phyloP scores from a whole-genome alignment of 2,329 filamentous ascomycete genomes.

The Talaromyces sp. region DNA sequence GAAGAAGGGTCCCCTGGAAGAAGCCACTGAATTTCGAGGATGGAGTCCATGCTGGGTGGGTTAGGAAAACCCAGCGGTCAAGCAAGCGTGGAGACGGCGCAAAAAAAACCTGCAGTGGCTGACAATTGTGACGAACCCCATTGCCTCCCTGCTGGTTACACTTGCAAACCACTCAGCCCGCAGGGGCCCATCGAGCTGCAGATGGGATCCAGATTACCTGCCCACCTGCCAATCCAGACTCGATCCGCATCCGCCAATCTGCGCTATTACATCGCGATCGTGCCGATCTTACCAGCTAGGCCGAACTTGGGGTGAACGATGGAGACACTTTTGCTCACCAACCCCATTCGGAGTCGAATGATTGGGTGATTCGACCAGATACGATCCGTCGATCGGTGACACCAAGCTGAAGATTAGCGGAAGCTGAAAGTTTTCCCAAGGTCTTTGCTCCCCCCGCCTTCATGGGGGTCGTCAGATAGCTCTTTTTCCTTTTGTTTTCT shows the following conservation, averaged over 20 bases:
- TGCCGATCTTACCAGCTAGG: constrained; percentile 26
- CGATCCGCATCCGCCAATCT: constrained; percentile 24
- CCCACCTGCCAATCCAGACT: constrained; percentile 16
- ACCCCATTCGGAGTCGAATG: constrained; percentile 13
- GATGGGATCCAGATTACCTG: constrained; percentile 14
- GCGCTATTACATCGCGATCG: constrained; percentile 30
- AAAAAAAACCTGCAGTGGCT: constrained; percentile 17
- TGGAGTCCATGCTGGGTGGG: too few species aligned
- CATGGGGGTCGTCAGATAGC: background rate
- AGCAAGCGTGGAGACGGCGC: background rate
- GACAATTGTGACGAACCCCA: constrained; percentile 25
- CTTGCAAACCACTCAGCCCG: constrained; percentile 17
- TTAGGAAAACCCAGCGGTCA: constrained; percentile 4
- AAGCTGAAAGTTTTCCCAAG: constrained; percentile 13
- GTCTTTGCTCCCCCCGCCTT: constrained; percentile 9
- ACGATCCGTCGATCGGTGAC: constrained; percentile 25
- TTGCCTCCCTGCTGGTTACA: constrained; percentile 23
- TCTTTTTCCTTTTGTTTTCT: background rate
- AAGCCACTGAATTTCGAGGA: too few species aligned
- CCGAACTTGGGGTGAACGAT: constrained; percentile 24
- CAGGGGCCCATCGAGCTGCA: constrained; percentile 19
- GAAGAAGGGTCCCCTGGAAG: too few species aligned
- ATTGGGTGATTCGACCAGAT: constrained; percentile 2
- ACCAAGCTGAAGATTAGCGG: constrained; percentile 21
- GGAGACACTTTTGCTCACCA: constrained; percentile 17